These are phyloP conservation scores for Phoma sp. DNA, from an alignment of 2,329 filamentous ascomycete species.

Conservation along the genomic window DNA sequence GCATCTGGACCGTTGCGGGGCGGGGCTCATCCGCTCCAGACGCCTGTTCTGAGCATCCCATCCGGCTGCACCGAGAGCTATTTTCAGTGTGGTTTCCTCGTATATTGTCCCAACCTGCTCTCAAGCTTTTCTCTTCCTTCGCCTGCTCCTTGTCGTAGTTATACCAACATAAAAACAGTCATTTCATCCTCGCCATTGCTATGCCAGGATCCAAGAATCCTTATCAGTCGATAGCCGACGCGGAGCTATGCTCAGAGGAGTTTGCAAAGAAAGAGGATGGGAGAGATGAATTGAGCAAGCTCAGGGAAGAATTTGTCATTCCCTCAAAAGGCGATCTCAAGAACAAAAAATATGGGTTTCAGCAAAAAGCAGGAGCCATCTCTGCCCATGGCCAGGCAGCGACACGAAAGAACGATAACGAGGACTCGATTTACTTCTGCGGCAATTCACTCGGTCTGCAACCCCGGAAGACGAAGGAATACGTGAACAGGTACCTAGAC, in stretches of 20 bases:
- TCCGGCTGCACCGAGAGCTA: conserved; percentile 14
- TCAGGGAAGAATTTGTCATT: conserved; percentile 75
- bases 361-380: conserved; percentile 7
- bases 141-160: not conserved
- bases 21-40: conserved; percentile 3
- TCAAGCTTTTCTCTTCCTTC: not conserved
- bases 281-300: conserved; percentile 46
- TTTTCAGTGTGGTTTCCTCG: conserved; percentile 11
- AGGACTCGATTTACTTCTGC: conserved; percentile 77
- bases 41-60: conserved; percentile 5
- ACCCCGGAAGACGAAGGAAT: conserved; percentile 69
- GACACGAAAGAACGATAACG: conserved; percentile 17
- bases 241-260: conserved; percentile 36
- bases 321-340: conserved; percentile 76
- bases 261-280: conserved; percentile 45
- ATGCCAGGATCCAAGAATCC: conserved; percentile 38
- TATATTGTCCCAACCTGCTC: not conserved
- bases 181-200: conserved; percentile 5
- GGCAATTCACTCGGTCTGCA: conserved; percentile 90
- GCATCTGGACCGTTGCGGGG: conserved; percentile 21
- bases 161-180: conserved; percentile 1
- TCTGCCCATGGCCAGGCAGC: conserved; percentile 27
- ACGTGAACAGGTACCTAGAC: conserved; percentile 75
- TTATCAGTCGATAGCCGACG: conserved; percentile 27
- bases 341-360: conserved; percentile 58